Conservation (phyloP, 2,329 filamentous ascomycete species). For the Trichoderma sp. region DNA sequence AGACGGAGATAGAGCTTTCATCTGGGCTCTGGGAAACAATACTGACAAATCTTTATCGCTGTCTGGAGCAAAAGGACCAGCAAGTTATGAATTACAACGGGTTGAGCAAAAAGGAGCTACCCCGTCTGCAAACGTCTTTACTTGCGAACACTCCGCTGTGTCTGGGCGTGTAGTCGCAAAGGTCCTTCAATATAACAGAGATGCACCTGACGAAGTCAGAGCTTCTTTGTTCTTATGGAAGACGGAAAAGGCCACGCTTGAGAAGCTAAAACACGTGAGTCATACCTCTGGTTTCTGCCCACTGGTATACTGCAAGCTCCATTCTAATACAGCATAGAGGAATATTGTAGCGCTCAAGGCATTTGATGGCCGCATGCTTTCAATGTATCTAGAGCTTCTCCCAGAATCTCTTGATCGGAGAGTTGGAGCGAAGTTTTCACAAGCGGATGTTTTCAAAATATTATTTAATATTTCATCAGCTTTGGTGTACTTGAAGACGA, state of each 20-base stretch:
- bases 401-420: not conserved
- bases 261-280: conserved; percentile 9
- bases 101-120: not conserved
- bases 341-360: conserved; percentile 8
- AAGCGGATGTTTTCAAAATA: not conserved
- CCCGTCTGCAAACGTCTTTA: not conserved
- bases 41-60: no score
- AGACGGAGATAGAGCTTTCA: not conserved
- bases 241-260: conserved; percentile 1
- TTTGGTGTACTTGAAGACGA: not conserved
- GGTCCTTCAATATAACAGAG: not conserved
- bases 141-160: not conserved
- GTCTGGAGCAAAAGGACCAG: not conserved
- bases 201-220: not conserved
- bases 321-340: not conserved
- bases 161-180: not conserved
- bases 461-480: not conserved
- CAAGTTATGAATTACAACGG: not conserved
- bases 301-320: no score
- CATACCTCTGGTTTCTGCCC: not conserved
- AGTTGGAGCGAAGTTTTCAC: not conserved
- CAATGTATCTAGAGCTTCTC: conserved; percentile 2
- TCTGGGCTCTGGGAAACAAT: not conserved
- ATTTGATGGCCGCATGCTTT: conserved; percentile 14
- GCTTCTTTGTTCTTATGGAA: not conserved